A percentile compares a stretch with the other conserved stretches of the same genome.
These are phyloP conservation scores for Boletus rubroflammeus DNA, from an alignment of 768 basidiomycete genomes.

Conservation along the genomic window DNA sequence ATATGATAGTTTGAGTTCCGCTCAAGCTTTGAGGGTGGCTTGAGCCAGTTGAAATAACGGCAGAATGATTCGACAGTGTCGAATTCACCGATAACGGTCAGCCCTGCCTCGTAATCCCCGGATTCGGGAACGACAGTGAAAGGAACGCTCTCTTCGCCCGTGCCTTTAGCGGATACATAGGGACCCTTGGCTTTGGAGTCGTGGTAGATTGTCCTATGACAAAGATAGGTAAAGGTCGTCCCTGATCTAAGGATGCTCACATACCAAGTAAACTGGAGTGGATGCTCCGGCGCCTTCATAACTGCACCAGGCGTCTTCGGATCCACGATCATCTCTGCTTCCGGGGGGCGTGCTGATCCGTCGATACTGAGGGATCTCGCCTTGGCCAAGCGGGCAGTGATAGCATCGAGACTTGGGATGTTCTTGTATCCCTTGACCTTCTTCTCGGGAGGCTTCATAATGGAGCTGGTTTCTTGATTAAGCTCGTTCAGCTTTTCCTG, in stretches of 20 bases:
- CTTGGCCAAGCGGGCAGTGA: conserved; percentile 76
- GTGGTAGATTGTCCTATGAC: conserved; percentile 79
- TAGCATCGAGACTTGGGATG: conserved; percentile 80
- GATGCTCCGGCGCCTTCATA: conserved; percentile 70
- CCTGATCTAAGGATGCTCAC: conserved; percentile 12
- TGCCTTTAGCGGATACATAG: conserved; percentile 6
- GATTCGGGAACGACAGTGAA: conserved; percentile 54
- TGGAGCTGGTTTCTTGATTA: conserved; percentile 47
- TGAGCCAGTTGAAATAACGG: conserved; percentile 92
- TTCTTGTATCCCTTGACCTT: conserved; percentile 76
- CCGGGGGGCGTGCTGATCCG: conserved; percentile 66
- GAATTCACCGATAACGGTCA: conserved; percentile 86
- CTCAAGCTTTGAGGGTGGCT: conserved; percentile 84
- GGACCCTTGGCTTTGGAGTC: conserved; percentile 78
- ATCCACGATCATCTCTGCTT: conserved; percentile 75
- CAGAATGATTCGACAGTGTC: conserved; percentile 88
- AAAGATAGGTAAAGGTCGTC: background rate
- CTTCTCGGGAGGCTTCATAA: conserved; percentile 29
- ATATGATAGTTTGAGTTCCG: conserved; percentile 93
- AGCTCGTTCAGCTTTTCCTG: conserved; percentile 63
- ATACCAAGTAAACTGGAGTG: conserved; percentile 80
- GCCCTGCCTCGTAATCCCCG: conserved; percentile 77
- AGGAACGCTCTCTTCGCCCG: conserved; percentile 27
- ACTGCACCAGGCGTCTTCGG: conserved; percentile 78
- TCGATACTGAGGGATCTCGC: conserved; percentile 56